A percentile compares a stretch with the other conserved stretches of the same genome.
phyloP scores from a whole-genome alignment of 2,329 filamentous ascomycete species.

The Lecanoromycetidae sp. region DNA sequence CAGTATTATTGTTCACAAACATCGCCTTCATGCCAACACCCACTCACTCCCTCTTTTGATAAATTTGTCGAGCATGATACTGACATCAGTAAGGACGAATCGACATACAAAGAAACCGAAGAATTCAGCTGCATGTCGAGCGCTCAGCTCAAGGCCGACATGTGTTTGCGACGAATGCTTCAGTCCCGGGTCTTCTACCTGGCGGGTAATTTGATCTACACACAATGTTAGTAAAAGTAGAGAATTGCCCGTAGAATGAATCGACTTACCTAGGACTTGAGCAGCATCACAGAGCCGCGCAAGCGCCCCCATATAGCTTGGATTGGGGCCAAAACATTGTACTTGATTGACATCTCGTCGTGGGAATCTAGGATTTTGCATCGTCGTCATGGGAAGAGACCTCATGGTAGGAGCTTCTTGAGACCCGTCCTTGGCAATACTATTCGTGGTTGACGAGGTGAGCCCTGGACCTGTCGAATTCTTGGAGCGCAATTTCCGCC shows the following conservation, averaged over 20 bases:
- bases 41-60: constrained; percentile 94
- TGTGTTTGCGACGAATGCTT: constrained; percentile 87
- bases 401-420: constrained; percentile 56
- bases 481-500: constrained; percentile 82
- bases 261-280: constrained; percentile 70
- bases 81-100: constrained; percentile 79
- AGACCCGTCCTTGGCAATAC: constrained; percentile 33
- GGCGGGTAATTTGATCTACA: constrained; percentile 83
- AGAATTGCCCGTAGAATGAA: background rate
- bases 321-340: constrained; percentile 70
- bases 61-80: constrained; percentile 83
- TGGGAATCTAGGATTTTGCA: constrained; percentile 36
- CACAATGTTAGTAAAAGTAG: background rate
- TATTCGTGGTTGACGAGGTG: constrained; percentile 25
- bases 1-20: background rate
- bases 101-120: constrained; percentile 95
- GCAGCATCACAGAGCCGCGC: constrained; percentile 86
- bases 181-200: constrained; percentile 88
- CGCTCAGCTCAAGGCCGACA: constrained; percentile 86
- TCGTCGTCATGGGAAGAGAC: constrained; percentile 62
- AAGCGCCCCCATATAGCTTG: constrained; percentile 80
- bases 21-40: constrained; percentile 40
- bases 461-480: constrained; percentile 55
- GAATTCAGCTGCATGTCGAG: constrained; percentile 88
- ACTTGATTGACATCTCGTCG: constrained; percentile 59